These are phyloP conservation scores for Zymoseptoria brevis DNA, from an alignment of 2,329 filamentous ascomycete species.

Conservation along the genomic window DNA sequence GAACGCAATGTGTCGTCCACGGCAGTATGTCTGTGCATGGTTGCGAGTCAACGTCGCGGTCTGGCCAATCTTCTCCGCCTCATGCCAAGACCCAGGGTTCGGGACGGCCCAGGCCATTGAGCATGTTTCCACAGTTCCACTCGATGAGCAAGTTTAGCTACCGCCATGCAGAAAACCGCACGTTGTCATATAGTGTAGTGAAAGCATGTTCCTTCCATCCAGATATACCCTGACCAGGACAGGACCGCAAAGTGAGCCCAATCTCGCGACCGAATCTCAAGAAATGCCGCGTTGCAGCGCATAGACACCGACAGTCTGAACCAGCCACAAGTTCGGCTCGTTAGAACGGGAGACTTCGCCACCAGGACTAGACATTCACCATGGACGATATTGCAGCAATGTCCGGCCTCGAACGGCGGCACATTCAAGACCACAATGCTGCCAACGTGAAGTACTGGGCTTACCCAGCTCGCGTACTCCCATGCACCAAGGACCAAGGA, in stretches of 20 bases:
- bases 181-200: background rate
- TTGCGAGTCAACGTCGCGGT: background rate
- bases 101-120: background rate
- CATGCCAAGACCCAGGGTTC: background rate
- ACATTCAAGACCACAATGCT: slow-evolving; percentile 26
- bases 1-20: no score
- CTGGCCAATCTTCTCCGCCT: background rate
- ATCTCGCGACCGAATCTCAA: background rate
- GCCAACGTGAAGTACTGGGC: slow-evolving; percentile 45
- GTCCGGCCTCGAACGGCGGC: slow-evolving; percentile 6
- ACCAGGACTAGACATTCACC: background rate
- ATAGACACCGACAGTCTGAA: background rate
- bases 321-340: background rate
- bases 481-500: slow-evolving; percentile 51
- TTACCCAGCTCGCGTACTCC: slow-evolving; percentile 46
- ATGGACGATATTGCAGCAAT: background rate
- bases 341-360: background rate
- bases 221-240: background rate
- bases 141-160: background rate
- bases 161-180: background rate
- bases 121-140: background rate
- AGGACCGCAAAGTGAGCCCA: background rate
- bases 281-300: background rate
- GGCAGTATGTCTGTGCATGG: no score
- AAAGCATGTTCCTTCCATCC: background rate